Evolutionary conservation across 73 alveolate genomes (phyloP).

Genomic region (Uronychia binucleata): DNA sequence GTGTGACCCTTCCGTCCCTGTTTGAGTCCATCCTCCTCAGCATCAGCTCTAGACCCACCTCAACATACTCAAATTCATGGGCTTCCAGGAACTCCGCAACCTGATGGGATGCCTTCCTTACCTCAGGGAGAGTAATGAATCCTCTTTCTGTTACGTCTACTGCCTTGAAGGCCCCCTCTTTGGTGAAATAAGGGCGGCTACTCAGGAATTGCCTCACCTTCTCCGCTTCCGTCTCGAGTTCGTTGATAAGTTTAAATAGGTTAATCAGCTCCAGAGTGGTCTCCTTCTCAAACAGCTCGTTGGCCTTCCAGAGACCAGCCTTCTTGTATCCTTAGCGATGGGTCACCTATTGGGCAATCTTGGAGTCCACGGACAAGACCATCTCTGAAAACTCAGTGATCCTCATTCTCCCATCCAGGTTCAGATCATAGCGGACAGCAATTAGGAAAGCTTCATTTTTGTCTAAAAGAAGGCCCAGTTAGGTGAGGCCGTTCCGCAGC

Average conservation of each 20-base stretch:
- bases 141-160: background rate
- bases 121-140: background rate
- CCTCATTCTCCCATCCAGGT: background rate
- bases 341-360: background rate
- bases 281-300: background rate
- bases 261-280: background rate
- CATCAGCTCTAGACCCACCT: background rate
- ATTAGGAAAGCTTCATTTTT: background rate
- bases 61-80: background rate
- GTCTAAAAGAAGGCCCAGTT: background rate
- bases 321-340: background rate
- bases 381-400: background rate
- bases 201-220: background rate
- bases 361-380: background rate
- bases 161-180: background rate
- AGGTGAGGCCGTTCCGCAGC: background rate
- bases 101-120: background rate
- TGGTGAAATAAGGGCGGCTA: background rate
- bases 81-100: background rate
- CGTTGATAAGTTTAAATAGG: background rate
- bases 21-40: background rate
- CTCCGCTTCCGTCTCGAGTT: background rate
- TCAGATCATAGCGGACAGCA: background rate
- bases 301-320: background rate
- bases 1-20: background rate